phyloP scores from a whole-genome alignment of 495 filamentous ascomycete species.

The Talaromyces nanjingensis region DNA sequence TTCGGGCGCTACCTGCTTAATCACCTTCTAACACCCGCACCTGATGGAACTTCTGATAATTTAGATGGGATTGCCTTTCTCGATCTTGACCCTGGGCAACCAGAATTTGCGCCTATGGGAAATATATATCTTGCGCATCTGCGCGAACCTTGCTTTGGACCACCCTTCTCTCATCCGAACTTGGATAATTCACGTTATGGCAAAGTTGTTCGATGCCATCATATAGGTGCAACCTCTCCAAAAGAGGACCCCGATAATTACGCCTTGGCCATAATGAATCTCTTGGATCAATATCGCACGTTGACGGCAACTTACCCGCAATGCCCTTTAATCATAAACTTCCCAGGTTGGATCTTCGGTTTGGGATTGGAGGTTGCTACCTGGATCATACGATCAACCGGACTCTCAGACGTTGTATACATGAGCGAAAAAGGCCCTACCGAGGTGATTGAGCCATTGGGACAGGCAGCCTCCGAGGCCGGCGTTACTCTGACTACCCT shows the following conservation, averaged over 20 bases:
- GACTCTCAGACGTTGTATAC: constrained; percentile 59
- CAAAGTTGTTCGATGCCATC: constrained; percentile 56
- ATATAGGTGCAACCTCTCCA: constrained; percentile 64
- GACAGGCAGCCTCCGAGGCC: constrained; percentile 26
- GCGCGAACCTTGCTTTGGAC: constrained; percentile 58
- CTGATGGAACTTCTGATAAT: constrained; percentile 26
- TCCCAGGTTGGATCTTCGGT: constrained; percentile 76
- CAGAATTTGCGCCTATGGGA: constrained; percentile 73
- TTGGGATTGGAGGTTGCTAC: constrained; percentile 63
- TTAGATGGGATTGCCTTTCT: constrained; percentile 54
- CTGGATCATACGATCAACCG: constrained; percentile 47
- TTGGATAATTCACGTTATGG: constrained; percentile 24
- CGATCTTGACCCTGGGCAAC: constrained; percentile 79
- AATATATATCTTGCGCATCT: constrained; percentile 66
- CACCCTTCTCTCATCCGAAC: constrained; percentile 65
- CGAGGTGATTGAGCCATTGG: constrained; percentile 55
- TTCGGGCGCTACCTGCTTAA: constrained; percentile 73
- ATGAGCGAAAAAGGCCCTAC: constrained; percentile 64
- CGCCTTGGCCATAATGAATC: constrained; percentile 57
- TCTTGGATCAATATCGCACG: constrained; percentile 56
- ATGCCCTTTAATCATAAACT: constrained; percentile 70
- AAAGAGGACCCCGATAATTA: constrained; percentile 67
- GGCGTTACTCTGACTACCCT: constrained; percentile 33
- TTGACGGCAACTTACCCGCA: constrained; percentile 32
- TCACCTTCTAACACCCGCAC: constrained; percentile 53